These are phyloP conservation scores for Paxillus rubicundulus DNA, from an alignment of 768 basidiomycete species.

Conservation along the genomic window DNA sequence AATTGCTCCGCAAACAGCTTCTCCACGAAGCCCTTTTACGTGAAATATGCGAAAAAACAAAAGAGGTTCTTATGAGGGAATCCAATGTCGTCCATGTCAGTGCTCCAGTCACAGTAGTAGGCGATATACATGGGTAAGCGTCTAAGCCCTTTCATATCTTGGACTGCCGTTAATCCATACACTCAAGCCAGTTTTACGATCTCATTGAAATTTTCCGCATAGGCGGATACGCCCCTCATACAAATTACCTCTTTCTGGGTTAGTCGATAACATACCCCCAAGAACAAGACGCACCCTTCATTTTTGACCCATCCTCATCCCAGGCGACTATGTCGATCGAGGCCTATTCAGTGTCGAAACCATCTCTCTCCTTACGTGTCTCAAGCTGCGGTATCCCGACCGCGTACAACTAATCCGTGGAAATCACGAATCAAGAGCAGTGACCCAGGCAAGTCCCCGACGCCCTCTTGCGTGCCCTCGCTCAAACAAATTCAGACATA, in stretches of 20 bases:
- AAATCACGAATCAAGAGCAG: constrained; percentile 96
- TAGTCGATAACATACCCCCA: constrained; percentile 28
- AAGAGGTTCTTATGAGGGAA: constrained; percentile 98
- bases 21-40: constrained; percentile 91
- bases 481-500: constrained; percentile 67
- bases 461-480: not conserved
- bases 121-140: constrained; percentile 97
- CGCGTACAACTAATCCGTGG: constrained; percentile 95
- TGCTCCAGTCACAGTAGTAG: constrained; percentile 96
- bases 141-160: constrained; percentile 10
- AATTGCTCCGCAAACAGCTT: constrained; percentile 87
- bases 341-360: constrained; percentile 98
- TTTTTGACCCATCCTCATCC: not conserved
- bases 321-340: constrained; percentile 98
- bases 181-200: constrained; percentile 95
- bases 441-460: constrained; percentile 79
- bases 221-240: constrained; percentile 94
- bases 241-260: constrained; percentile 99
- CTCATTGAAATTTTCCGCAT: constrained; percentile 98
- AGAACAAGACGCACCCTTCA: not conserved
- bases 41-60: constrained; percentile 99
- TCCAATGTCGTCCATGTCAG: constrained; percentile 97
- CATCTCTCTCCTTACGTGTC: constrained; percentile 92
- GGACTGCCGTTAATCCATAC: constrained; percentile 34
- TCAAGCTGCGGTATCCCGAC: constrained; percentile 96